Evolutionary conservation across 2,329 filamentous ascomycete species (phyloP), one percentile per base, ranked within the genome.

Genomic region (Tolypocladium inflatum): DNA sequence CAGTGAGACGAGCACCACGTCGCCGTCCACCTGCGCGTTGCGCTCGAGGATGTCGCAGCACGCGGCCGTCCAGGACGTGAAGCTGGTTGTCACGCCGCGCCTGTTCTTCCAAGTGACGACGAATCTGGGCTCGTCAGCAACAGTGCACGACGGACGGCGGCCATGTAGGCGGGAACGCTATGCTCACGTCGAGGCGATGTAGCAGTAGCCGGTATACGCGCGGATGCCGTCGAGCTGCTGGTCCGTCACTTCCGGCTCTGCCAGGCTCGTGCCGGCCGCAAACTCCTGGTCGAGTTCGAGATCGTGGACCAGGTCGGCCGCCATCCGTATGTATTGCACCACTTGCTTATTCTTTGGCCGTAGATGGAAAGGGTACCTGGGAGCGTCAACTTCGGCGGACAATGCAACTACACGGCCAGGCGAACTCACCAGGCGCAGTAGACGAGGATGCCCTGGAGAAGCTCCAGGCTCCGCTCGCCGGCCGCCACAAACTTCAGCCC

Each of bases 371-470:
- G 80, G 80, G 55, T 82, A 82, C 80, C 80, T 82, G 55, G 26
- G n/a, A 26, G 35, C 19, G 42, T 55, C 26, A 43, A 35, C 7
- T 4, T 21, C 30, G 3, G 19, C 10, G 26, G 26, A 30, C 4
- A 2, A 2, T 9, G 17, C 2, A n/a, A n/a, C n/a, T n/a, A 11
- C 8, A 7, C 26, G n/a, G 21, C 19, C 48, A 30, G 0, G 17
- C 4, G 30, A 11, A 35, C 48, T n/a, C 68, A 85, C 83, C 83
- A 86, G 21, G 77, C 73, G 55, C 80, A 77, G 60, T 85, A 85
- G 7, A 85, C 75, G 33, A 85, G 68, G 23, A 85, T 67, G 3
- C 82, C 82, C 61, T 83, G 79, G 1, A 86, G 66, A 19, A 85
- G 63, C 62, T 86, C 81, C 26, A 85, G 59, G 15, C 74, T 82